Evolutionary conservation across 768 basidiomycete species (phyloP), one percentile per base, ranked within the genome.

Genomic region (Hortiboletus campestris): DNA sequence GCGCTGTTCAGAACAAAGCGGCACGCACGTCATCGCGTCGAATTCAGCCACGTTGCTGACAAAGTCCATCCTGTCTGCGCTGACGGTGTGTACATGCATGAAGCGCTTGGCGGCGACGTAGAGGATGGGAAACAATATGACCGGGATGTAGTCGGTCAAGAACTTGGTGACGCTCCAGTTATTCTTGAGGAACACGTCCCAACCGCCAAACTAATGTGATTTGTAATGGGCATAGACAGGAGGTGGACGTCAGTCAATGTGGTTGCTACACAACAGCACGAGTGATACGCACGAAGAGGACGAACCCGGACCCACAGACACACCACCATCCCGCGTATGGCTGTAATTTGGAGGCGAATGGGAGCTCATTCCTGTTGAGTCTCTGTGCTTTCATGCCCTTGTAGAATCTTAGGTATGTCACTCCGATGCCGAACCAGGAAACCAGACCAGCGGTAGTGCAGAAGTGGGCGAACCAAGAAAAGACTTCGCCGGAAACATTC

Each of bases 381-480:
- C 82, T 81, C 49, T 85, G 84, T 0, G 62, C 68, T 46, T 72
- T 71, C 61, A 78, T 57, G n/a, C 82, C 84, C 7, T 74, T 66
- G 60, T 66, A 67, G 66, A 81, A 80, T 35, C 76, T 71, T 43
- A 81, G 59, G 63, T 80, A 81, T 1, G 77, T 77, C 41, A 81
- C 52, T 0, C 65, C 59, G 64, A 79, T 78, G 14, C 75, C 71
- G 43, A 78, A 71, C 77, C 78, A 79, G 16, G 73, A 73, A n/a
- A 76, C 56, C 29, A 80, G 58, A 13, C 79, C 79, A 1, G 73
- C 63, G 16, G 78, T 73, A 2, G 76, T 65, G 12, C 70, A 64
- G 57, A 72, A 67, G 46, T 40, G 63, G 40, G 67, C 58, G 34
- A 73, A 74, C 79, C 78, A 80, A 10, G 64, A 70, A 60, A 81